phyloP scores from a whole-genome alignment of 208 protist genomes.

The Leishmania guyanensis region DNA sequence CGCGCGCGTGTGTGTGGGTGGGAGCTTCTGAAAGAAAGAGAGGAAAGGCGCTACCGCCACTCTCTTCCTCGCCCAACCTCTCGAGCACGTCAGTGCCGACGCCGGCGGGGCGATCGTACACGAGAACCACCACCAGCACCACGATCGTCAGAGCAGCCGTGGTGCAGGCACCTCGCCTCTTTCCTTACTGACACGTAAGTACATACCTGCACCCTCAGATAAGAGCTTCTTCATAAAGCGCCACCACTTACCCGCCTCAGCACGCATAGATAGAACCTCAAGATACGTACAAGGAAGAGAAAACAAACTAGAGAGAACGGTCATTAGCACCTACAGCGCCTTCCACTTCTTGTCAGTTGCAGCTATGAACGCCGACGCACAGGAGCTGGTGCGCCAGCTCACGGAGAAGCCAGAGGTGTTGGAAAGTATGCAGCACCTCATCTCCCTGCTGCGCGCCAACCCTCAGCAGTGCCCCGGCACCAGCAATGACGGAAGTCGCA shows the following conservation, averaged over 20 bases:
- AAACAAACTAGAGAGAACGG: too few relatives aligned
- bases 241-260: not conserved
- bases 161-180: not conserved
- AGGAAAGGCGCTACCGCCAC: not conserved
- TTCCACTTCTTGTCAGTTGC: not conserved
- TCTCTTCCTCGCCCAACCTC: not conserved
- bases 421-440: conserved; percentile 60
- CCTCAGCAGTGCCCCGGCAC: not conserved
- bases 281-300: not conserved
- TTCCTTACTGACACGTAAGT: not conserved
- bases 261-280: not conserved
- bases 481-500: not conserved
- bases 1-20: not conserved
- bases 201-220: not conserved
- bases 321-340: not conserved
- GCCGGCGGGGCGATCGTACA: not conserved
- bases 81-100: not conserved
- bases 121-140: not conserved
- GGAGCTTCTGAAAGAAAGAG: not conserved
- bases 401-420: conserved; percentile 66
- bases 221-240: not conserved
- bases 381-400: conserved; percentile 71
- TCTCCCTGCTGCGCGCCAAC: conserved; percentile 43
- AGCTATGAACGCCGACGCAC: conserved; percentile 46
- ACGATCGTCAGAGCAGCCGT: too few relatives aligned